phyloP scores from a whole-genome alignment of 2,329 filamentous ascomycete species.

The Myriosclerotinia curreyana region DNA sequence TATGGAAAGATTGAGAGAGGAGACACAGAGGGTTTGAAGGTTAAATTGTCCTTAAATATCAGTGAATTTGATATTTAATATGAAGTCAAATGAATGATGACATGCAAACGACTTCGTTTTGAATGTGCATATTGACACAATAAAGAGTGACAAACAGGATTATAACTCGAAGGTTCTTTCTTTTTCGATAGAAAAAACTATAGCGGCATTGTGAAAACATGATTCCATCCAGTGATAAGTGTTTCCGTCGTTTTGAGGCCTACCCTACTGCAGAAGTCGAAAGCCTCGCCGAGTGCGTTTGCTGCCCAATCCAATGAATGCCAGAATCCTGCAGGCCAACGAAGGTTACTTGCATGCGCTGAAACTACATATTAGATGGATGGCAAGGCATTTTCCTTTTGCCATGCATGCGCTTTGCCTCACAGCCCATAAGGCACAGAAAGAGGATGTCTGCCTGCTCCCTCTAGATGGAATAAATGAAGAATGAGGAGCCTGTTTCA shows the following conservation, averaged over 20 bases:
- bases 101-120: background rate
- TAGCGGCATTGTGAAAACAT: background rate
- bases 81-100: background rate
- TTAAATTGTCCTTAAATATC: rapidly evolving
- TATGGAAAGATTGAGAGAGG: background rate
- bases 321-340: no score
- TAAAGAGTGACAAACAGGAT: background rate
- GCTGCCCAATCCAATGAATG: background rate
- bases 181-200: background rate
- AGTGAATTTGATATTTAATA: background rate
- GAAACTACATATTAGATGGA: background rate
- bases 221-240: background rate
- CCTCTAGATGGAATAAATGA: no score
- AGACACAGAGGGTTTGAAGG: background rate
- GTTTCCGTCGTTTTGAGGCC: background rate
- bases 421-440: background rate
- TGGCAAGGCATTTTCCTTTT: background rate
- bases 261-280: background rate
- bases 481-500: no score
- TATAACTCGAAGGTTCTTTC: background rate
- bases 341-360: background rate
- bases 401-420: background rate
- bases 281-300: slow-evolving; percentile 4
- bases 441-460: background rate
- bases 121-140: background rate